A percentile compares a stretch with the other conserved stretches of the same genome.
These are phyloP conservation scores for Pseudognaphalium luteoalbum DNA, from an alignment of 129 eudicot genomes.

Conservation along the genomic window DNA sequence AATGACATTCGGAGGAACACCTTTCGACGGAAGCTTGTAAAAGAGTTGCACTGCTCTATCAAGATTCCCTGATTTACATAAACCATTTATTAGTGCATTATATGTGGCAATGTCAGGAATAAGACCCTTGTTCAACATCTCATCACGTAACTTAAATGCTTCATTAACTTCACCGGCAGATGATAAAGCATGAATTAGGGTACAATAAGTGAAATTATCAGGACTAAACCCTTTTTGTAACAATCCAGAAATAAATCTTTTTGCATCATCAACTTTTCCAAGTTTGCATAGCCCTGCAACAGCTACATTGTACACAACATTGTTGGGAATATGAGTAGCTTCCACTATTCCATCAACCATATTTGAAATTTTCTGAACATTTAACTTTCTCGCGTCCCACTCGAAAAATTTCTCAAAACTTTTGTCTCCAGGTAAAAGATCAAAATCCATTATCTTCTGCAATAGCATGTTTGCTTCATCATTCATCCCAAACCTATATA, in stretches of 20 bases:
- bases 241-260: conserved; percentile 39
- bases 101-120: conserved; percentile 64
- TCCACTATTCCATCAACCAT: conserved; percentile 43
- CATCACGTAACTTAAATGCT: conserved; percentile 80
- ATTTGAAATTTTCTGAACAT: conserved; percentile 35
- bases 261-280: conserved; percentile 68
- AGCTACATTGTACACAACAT: conserved; percentile 66
- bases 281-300: conserved; percentile 69
- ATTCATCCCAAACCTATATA: conserved; percentile 56
- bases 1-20: conserved; percentile 56
- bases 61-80: conserved; percentile 70
- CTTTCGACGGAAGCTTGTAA: conserved; percentile 60
- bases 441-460: conserved; percentile 61
- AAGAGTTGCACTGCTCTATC: conserved; percentile 77
- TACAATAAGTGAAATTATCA: conserved; percentile 71
- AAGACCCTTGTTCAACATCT: conserved; percentile 67
- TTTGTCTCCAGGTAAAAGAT: conserved; percentile 39
- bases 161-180: conserved; percentile 59
- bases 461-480: conserved; percentile 67
- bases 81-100: conserved; percentile 69
- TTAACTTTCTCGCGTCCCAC: conserved; percentile 30
- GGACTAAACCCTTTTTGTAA: conserved; percentile 63
- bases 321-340: conserved; percentile 42
- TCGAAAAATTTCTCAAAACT: conserved; percentile 34
- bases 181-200: conserved; percentile 66